Conservation (phyloP, 768 basidiomycete genomes). For the Lactarius tabidus region DNA sequence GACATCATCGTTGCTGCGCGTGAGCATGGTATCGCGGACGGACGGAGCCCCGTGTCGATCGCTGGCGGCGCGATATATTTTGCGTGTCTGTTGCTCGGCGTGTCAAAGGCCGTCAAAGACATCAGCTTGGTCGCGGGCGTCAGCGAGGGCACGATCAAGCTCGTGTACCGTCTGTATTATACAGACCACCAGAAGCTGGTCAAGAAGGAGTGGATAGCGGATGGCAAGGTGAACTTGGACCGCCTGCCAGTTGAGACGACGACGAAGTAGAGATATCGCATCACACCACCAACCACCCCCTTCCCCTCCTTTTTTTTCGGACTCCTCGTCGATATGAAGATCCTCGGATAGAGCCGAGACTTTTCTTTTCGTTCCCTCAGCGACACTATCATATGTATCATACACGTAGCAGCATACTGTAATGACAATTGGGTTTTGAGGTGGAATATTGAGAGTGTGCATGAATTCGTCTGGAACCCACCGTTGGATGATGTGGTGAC, state of each 20-base stretch:
- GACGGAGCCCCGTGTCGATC: conserved; percentile 94
- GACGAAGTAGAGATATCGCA: conserved; percentile 16
- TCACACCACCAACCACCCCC: not conserved
- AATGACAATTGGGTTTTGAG: not conserved
- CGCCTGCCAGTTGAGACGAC: conserved; percentile 34
- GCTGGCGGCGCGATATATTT: conserved; percentile 97
- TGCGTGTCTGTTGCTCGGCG: conserved; percentile 77
- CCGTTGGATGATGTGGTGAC: no score
- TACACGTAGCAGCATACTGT: not conserved
- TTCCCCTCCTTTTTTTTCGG: not conserved
- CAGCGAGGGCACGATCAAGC: conserved; percentile 91
- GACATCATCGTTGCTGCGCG: conserved; percentile 81
- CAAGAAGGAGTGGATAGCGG: conserved; percentile 81
- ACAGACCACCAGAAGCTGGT: conserved; percentile 71
- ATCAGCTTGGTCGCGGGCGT: conserved; percentile 91
- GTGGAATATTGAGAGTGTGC: not conserved
- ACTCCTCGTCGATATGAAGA: not conserved
- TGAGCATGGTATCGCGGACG: conserved; percentile 85
- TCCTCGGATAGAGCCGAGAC: not conserved
- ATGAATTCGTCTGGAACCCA: no score
- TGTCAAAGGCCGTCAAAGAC: conserved; percentile 71
- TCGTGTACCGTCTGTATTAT: conserved; percentile 81
- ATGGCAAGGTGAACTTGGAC: conserved; percentile 60
- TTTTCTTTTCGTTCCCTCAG: not conserved
- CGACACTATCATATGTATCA: not conserved